Conservation (phyloP, 1,139 yeast genomes). For the Candida sp. region DNA sequence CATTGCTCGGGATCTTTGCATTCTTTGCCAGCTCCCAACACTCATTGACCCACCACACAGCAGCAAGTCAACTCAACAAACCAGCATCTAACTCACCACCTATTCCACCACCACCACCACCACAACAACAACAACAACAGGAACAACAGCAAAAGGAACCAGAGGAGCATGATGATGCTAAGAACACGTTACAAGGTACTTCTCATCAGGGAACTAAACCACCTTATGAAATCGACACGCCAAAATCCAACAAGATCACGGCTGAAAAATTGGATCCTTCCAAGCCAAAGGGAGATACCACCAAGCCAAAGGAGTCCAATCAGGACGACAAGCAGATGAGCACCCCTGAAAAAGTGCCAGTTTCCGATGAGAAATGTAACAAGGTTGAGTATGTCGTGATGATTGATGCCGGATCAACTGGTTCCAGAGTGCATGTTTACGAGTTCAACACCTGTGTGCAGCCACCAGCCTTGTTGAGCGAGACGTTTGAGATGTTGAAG, state of each 20-base stretch:
- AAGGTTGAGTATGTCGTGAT: constrained; percentile 65
- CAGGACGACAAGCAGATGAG: constrained; percentile 5
- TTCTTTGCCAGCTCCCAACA: constrained; percentile 39
- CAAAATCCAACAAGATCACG: constrained; percentile 19
- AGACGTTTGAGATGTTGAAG: constrained; percentile 84
- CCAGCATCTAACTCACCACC: constrained; percentile 23
- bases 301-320: not conserved
- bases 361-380: constrained; percentile 23
- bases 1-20: constrained; percentile 37
- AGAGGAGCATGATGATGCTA: constrained; percentile 24
- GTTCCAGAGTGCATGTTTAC: constrained; percentile 94
- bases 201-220: constrained; percentile 39
- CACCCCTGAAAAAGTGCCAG: constrained; percentile 5
- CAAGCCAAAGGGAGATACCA: not conserved
- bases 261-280: constrained; percentile 26
- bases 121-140: constrained; percentile 1
- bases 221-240: constrained; percentile 27
- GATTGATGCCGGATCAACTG: constrained; percentile 98
- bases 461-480: constrained; percentile 81
- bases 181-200: constrained; percentile 38
- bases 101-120: not conserved
- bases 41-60: constrained; percentile 21
- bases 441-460: constrained; percentile 84
- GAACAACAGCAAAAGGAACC: not conserved
- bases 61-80: constrained; percentile 27